Evolutionary conservation across 371 early-diverging fungal species (phyloP), one percentile per base, ranked within the genome.

Genomic region (Apophysomyces variabilis): DNA sequence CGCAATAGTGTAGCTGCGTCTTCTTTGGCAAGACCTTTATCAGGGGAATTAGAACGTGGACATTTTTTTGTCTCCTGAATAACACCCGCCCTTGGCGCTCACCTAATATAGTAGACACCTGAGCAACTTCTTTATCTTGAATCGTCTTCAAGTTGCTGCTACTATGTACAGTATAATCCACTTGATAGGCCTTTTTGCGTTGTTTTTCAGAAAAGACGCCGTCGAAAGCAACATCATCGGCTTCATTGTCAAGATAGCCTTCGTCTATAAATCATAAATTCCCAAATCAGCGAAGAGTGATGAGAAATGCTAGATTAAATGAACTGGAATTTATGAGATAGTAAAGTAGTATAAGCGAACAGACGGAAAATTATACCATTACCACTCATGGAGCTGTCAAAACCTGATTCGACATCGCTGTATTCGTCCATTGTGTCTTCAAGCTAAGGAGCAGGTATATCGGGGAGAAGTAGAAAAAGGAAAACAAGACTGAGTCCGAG

Each of bases 1-100:
- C 92, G 85, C 38, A 95, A 79, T 57, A 95, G 72, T 11, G 89
- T 87, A 56, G 83, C 78, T 7, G 87, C 85, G 60, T 89, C 85
- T 41, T 85, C 71, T 16, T 69, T 68, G 1, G 72, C 61, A 60
- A 92, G 72, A 5, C 92, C 94, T 58, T 50, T 50, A 26, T 50
- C 54, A 50, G 54, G 54, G 54, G 54, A 88, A 13, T n/a, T 8
- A 14, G 35, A 35, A 35, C 14, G 32, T n/a, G 56, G 32, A 26
- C 32, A 26, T 26, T 21, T 41, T 36, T 21, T 21, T 35, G n/a
- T 39, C 35, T 60, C 37, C 54, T 50, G 12, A 66, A 59, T 41
- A 44, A 21, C 36, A 36, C 21, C 21, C 21, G 16, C 32, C 13
- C 14, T 35, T 26, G 26, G n/a, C 9, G 39, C 66, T 60, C 62